Evolutionary conservation across 257 asterid species (phyloP), one percentile per base, ranked within the genome.

Genomic region (Linaria vulgaris): DNA sequence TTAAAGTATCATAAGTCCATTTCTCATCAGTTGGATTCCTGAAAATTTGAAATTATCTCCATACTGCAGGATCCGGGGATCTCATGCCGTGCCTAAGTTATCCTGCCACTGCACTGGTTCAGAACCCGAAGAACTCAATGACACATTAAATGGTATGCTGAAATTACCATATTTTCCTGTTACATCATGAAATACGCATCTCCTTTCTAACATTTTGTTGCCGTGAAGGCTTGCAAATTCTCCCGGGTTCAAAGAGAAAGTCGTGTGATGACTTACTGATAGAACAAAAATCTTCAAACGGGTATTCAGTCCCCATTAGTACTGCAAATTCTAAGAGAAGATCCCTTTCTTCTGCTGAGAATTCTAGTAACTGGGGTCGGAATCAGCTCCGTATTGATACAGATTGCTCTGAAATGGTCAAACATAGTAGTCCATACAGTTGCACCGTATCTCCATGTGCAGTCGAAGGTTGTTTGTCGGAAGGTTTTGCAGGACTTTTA

Each of bases 181-280:
- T 48, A 45, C 39, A 14, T 53, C 58, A 9, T 39, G 13, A 41
- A 19, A 44, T 57, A 43, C n/a, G 27, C 49, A 53, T 50, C 39
- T 15, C 51, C 25, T 63, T 66, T 61, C 23, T 48, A 22, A 58
- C 73, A 78, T 69, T 54, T 21, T 62, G 58, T 24, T 72, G 57
- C 55, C 38, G 27, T 19, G 37, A 85, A 90, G 97, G 95, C 44
- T 69, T 85, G 83, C 78, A 63, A 70, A 76, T 30, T 15, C 59
- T 72, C 23, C 85, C 92, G 5, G 91, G 96, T 62, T 78, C 87
- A 44, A 94, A 94, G 92, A 87, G 97, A 80, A 84, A 81, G 80
- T 72, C 54, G 38, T 51, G 64, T n/a, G 72, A 63, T 39, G 64
- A 77, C 67, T 78, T 27, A 27, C 6, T 63, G 52, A 71, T 59